Conservation (phyloP, 352 stramenopile species). For the Phytophthora tubulina region DNA sequence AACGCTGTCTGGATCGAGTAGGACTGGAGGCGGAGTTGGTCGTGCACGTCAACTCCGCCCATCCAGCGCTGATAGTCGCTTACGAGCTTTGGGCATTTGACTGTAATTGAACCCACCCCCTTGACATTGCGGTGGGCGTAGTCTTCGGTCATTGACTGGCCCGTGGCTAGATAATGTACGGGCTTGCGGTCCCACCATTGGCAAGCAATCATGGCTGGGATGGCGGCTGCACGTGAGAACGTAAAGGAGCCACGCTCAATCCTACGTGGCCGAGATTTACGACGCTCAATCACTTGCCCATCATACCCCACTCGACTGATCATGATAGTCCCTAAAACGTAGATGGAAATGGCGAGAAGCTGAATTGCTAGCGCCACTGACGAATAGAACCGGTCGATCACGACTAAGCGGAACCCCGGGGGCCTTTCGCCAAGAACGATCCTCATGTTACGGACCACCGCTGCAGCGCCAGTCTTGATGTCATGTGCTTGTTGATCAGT, state of each 20-base stretch:
- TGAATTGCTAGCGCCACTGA: constrained; percentile 24
- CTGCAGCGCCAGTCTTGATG: constrained; percentile 15
- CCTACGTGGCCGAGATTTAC: constrained; percentile 11
- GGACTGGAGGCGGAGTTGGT: constrained; percentile 2
- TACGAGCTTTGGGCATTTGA: constrained; percentile 34
- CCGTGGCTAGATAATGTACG: constrained; percentile 42
- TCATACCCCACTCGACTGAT: constrained; percentile 20
- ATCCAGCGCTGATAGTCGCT: constrained; percentile 44
- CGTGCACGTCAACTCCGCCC: too few relatives aligned
- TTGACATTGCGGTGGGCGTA: constrained; percentile 34
- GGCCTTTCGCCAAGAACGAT: not conserved
- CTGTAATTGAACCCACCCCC: not conserved
- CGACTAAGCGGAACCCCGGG: constrained; percentile 15
- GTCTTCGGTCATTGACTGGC: constrained; percentile 15
- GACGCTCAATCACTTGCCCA: constrained; percentile 2
- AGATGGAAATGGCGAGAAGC: constrained; percentile 41
- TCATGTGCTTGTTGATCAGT: constrained; percentile 3
- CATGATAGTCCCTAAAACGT: constrained; percentile 39
- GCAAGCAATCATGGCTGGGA: constrained; percentile 25
- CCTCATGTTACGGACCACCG: constrained; percentile 25
- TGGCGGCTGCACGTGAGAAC: constrained; percentile 9
- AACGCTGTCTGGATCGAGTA: constrained; percentile 10
- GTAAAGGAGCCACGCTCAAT: constrained; percentile 31
- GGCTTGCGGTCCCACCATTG: constrained; percentile 47
- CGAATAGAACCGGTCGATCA: constrained; percentile 41